These are phyloP conservation scores for Thelephora ganbajun DNA, from an alignment of 768 basidiomycete species.

Conservation along the genomic window DNA sequence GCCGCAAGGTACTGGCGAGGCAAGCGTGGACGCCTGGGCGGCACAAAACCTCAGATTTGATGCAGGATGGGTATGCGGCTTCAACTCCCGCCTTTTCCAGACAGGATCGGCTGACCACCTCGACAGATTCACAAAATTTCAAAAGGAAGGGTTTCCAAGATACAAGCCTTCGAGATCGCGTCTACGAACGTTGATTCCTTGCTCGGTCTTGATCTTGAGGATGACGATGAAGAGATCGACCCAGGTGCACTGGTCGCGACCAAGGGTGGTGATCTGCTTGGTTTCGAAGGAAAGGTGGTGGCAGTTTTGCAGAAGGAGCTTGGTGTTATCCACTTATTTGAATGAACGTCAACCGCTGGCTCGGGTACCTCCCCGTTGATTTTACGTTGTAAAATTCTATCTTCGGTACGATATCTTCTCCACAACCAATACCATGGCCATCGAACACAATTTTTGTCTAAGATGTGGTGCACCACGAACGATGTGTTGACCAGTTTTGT, in stretches of 20 bases:
- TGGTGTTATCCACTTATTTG: constrained; percentile 17
- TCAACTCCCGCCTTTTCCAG: background rate
- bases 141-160: constrained; percentile 18
- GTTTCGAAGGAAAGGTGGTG: constrained; percentile 21
- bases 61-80: constrained; percentile 29
- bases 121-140: background rate
- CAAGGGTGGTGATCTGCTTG: constrained; percentile 20
- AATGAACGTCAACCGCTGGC: too few species aligned
- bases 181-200: constrained; percentile 42
- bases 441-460: too few species aligned
- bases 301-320: constrained; percentile 19
- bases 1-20: constrained; percentile 13
- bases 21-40: constrained; percentile 12
- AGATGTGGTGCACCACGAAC: too few species aligned
- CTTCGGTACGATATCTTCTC: too few species aligned
- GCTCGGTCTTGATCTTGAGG: constrained; percentile 20
- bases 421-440: too few species aligned
- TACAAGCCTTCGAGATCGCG: constrained; percentile 36
- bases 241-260: constrained; percentile 15
- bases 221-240: constrained; percentile 12
- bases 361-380: too few species aligned
- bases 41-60: constrained; percentile 19
- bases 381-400: too few species aligned
- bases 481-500: too few species aligned
- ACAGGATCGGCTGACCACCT: background rate